These are phyloP conservation scores for Rhynchosporium agropyri DNA, from an alignment of 2,329 filamentous ascomycete genomes.

Conservation along the genomic window DNA sequence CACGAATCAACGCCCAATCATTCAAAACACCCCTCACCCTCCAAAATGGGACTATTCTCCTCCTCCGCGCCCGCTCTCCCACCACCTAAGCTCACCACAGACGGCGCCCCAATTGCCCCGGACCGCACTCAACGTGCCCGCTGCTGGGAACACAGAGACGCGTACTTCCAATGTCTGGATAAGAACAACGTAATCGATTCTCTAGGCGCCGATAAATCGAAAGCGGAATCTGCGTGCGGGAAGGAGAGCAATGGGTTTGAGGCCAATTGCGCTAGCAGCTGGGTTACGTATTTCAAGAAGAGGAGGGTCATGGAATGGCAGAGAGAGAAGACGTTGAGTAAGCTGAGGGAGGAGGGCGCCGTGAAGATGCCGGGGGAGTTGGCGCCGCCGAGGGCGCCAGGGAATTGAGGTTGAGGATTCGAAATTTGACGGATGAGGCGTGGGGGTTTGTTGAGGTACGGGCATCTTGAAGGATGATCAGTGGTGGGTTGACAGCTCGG, in stretches of 20 bases:
- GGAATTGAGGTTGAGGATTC: not conserved
- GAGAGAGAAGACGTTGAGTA: conserved; percentile 76
- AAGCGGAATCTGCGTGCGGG: conserved; percentile 60
- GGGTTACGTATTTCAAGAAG: conserved; percentile 99
- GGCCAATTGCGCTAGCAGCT: conserved; percentile 82
- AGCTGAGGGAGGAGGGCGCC: conserved; percentile 74
- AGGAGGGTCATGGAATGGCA: conserved; percentile 90
- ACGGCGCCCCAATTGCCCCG: conserved; percentile 75
- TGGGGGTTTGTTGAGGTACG: not conserved
- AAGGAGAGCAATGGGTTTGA: conserved; percentile 70
- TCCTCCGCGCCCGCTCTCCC: conserved; percentile 41
- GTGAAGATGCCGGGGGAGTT: conserved; percentile 52
- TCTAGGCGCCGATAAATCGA: conserved; percentile 55
- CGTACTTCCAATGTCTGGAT: conserved; percentile 88
- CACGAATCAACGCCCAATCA: not conserved
- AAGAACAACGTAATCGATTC: conserved; percentile 78
- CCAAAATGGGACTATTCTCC: conserved; percentile 55
- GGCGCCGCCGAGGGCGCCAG: conserved; percentile 27
- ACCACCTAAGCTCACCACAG: conserved; percentile 51
- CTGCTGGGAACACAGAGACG: conserved; percentile 90
- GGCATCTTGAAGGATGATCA: not conserved
- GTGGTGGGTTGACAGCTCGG: not conserved
- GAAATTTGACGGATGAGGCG: not conserved
- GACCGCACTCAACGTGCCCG: conserved; percentile 76
- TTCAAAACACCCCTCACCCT: not conserved